phyloP scores from a whole-genome alignment of 257 asterid genomes.

The Jacaranda mimosifolia region DNA sequence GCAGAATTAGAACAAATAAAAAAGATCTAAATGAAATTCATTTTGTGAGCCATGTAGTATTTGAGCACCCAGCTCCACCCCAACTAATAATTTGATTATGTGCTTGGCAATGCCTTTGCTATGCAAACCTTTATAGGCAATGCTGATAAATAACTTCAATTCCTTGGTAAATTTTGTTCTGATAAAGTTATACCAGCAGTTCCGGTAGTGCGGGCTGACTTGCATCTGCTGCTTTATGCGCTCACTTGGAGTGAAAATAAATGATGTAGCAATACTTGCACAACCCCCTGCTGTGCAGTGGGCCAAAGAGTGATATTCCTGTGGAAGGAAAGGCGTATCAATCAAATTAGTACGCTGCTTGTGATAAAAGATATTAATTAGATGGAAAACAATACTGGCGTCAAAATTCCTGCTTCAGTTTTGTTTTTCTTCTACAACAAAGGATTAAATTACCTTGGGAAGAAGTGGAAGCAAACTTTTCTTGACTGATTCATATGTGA shows the following conservation, averaged over 20 bases:
- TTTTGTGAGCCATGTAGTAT: conserved; percentile 12
- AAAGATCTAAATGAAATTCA: not conserved
- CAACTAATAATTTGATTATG: not conserved
- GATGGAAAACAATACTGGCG: conserved; percentile 4
- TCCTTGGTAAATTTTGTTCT: not conserved
- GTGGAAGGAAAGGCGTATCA: conserved; percentile 33
- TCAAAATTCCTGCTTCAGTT: conserved; percentile 5
- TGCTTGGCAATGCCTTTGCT: not conserved
- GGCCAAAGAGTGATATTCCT: conserved; percentile 86
- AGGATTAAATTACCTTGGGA: conserved; percentile 66
- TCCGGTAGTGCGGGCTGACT: conserved; percentile 81
- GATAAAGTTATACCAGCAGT: conserved; percentile 69
- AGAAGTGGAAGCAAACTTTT: conserved; percentile 73
- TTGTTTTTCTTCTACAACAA: conserved; percentile 6
- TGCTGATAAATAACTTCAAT: not conserved
- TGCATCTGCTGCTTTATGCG: conserved; percentile 98
- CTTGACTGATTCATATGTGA: conserved; percentile 91
- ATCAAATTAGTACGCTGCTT: conserved; percentile 9
- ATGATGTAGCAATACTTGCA: conserved; percentile 95
- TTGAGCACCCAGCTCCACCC: conserved; percentile 13
- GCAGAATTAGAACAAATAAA: conserved; percentile 3
- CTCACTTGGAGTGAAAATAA: conserved; percentile 96
- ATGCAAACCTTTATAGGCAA: not conserved
- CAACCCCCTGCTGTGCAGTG: conserved; percentile 94
- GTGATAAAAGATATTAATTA: not conserved